Evolutionary conservation across 2,329 filamentous ascomycete genomes (phyloP).

Genomic region (Furcasterigmium furcatum): DNA sequence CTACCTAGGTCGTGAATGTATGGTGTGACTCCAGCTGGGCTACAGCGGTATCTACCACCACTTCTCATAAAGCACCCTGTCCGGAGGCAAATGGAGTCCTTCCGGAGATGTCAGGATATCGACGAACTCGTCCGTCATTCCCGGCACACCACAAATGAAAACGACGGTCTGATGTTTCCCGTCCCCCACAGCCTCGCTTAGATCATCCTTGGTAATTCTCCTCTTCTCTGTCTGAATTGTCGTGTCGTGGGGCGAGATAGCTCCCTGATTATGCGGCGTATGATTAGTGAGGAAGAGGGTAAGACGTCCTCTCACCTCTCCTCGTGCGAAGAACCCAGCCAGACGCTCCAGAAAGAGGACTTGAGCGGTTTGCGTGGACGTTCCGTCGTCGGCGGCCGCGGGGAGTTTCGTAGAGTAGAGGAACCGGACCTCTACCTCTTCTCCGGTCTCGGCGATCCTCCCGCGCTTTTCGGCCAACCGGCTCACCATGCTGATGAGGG

Average conservation of each 20-base stretch:
- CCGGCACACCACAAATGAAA: constrained; percentile 66
- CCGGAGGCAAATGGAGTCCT: constrained; percentile 18
- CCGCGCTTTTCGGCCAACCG: constrained; percentile 45
- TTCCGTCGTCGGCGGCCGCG: constrained; percentile 13
- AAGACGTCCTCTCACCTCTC: constrained; percentile 34
- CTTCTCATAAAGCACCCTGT: constrained; percentile 29
- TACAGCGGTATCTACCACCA: constrained; percentile 33
- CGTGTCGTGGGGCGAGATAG: background rate
- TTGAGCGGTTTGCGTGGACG: constrained; percentile 17
- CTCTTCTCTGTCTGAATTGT: background rate
- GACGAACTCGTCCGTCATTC: constrained; percentile 67
- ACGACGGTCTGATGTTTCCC: constrained; percentile 38
- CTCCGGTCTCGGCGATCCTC: background rate
- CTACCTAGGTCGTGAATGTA: no score
- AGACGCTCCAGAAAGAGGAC: constrained; percentile 53
- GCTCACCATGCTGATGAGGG: constrained; percentile 70
- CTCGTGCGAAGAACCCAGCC: constrained; percentile 31
- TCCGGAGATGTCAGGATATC: constrained; percentile 31
- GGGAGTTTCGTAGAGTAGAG: constrained; percentile 56
- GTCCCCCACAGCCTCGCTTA: constrained; percentile 33
- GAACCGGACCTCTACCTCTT: constrained; percentile 46
- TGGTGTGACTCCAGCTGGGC: no score
- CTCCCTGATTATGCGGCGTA: background rate
- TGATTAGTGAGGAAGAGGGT: constrained; percentile 42
- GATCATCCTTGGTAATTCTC: constrained; percentile 38